These are phyloP conservation scores for Boletellus sp. DNA, from an alignment of 1,284 basidiomycete species.

Conservation along the genomic window DNA sequence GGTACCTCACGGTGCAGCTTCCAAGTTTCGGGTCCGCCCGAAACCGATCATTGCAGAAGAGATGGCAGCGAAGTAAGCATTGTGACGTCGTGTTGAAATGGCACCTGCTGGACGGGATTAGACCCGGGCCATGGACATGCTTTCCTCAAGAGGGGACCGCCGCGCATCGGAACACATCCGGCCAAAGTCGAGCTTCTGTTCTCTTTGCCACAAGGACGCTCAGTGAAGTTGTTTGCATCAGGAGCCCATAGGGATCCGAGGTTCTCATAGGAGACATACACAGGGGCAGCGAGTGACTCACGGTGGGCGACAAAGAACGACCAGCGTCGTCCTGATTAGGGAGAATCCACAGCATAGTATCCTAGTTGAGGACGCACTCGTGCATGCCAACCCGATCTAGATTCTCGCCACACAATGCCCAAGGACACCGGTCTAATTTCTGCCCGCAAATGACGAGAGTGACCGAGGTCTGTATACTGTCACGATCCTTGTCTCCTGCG, in stretches of 20 bases:
- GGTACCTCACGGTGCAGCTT: background rate
- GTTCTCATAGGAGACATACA: background rate
- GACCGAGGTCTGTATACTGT: constrained; percentile 16
- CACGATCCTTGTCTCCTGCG: constrained; percentile 6
- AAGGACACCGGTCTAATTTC: background rate
- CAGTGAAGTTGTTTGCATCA: background rate
- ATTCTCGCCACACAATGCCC: constrained; percentile 15
- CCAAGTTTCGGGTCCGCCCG: constrained; percentile 1
- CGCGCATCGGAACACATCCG: background rate
- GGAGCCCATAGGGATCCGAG: background rate
- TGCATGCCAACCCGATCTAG: constrained; percentile 17
- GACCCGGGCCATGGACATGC: too few relatives aligned
- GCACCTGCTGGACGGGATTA: background rate
- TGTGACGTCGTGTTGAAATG: background rate
- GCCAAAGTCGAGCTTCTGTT: background rate
- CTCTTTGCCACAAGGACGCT: background rate
- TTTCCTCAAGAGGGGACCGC: too few relatives aligned
- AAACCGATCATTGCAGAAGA: constrained; percentile 2
- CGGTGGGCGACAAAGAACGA: too few relatives aligned
- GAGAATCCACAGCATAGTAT: constrained; percentile 4
- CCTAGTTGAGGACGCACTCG: constrained; percentile 10
- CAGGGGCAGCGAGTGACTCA: too few relatives aligned
- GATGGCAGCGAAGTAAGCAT: background rate
- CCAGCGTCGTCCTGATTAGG: constrained; percentile 10
- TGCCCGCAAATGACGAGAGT: constrained; percentile 1